Base-by-base conservation (phyloP, 2,329 filamentous ascomycete species). In the Apiospora hydei region DNA sequence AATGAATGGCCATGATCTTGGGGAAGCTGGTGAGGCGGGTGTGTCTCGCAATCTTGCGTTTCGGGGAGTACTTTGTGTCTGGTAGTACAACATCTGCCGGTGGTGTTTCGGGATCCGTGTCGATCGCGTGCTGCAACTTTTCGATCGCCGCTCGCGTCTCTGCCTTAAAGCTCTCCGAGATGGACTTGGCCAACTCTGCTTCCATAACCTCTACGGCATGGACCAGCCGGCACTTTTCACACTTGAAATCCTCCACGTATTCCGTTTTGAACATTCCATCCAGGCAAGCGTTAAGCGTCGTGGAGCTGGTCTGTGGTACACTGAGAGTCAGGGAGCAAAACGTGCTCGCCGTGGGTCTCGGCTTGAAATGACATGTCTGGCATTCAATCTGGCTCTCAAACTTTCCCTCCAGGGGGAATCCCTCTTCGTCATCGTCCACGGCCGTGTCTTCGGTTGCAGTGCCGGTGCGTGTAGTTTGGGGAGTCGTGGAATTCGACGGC, bases 351-450 rank as follows among this genome's bases (percentile, higher is more conserved):
- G 91, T 92, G 8, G 96, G 92, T 78, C 92, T 95, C 10, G 96
- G 96, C 82, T 93, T 94, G 85, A 97, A 98, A 66, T 92, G 90
- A 80, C 96, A 99, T 43, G 92, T 94, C 78, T 94, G 89, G 80
- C 96, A 99, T 82, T 98, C 93, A 72, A 98, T 94, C 80, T 97
- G 94, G n/a, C 95, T 98, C 80, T 98, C 95, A 73, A 96, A 91
- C 80, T 90, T 92, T 72, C 96, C 96, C 83, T 98, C 95, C 78
- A 99, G 91, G 0, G 96, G 96, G 77, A 98, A 98, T 0, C 94
- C 92, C 68, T 93, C 91, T 7, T 86, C 83, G 34, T 86, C 85
- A 34, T 87, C 86, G 6, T 82, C 78, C 1, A 81, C 80, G 5
- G 77, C 73, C 53, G 72, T 47, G 34, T 72, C 67, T 26, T 44